Evolutionary conservation across 331 rosid species (phyloP).

Genomic region (Saraca asoca): DNA sequence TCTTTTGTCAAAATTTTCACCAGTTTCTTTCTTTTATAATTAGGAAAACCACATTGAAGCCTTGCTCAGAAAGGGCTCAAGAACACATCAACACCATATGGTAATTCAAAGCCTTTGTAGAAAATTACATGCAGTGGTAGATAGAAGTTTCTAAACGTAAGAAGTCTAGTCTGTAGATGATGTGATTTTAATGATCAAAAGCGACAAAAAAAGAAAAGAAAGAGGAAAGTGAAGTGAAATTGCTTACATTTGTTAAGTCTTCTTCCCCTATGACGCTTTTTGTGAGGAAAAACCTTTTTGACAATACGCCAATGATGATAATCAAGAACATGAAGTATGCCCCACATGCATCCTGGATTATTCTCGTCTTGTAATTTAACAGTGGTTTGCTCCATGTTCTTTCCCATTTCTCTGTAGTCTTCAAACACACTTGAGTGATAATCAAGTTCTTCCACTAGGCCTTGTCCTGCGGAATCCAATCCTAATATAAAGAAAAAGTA

Average conservation of each 20-base stretch:
- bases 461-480: constrained; percentile 38
- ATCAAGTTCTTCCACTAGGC: constrained; percentile 38
- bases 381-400: constrained; percentile 38
- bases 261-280: constrained; percentile 43
- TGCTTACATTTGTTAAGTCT: constrained; percentile 54
- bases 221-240: constrained; percentile 17
- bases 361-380: constrained; percentile 31
- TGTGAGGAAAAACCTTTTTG: constrained; percentile 55
- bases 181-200: constrained; percentile 4
- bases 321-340: constrained; percentile 44
- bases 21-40: not conserved
- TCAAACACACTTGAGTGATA: constrained; percentile 16
- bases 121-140: not conserved
- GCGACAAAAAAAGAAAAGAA: not conserved
- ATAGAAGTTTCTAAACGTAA: not conserved
- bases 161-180: not conserved
- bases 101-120: not conserved
- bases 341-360: constrained; percentile 53
- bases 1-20: not conserved
- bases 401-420: constrained; percentile 40
- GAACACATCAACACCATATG: not conserved
- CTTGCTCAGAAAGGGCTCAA: not conserved
- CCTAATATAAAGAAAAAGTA: constrained; percentile 31
- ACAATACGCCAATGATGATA: constrained; percentile 66
- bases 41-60: not conserved